These are phyloP conservation scores for Funneliformis mosseae DNA, from an alignment of 192 early-diverging fungal species.

Conservation along the genomic window DNA sequence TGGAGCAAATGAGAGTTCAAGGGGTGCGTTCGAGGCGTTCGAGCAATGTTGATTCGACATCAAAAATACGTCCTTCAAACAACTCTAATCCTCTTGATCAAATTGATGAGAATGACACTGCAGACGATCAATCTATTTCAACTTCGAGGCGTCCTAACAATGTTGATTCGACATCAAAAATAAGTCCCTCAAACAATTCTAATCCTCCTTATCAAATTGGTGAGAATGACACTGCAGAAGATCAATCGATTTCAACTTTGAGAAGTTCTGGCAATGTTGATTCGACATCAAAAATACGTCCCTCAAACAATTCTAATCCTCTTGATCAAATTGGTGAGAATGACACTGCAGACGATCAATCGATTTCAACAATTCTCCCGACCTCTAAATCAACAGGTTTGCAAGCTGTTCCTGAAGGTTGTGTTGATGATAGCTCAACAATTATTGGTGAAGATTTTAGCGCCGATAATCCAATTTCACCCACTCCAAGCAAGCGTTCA, in stretches of 20 bases:
- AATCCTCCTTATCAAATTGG: not conserved
- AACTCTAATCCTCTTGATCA: not conserved
- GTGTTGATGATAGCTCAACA: not conserved
- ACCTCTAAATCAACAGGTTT: not conserved
- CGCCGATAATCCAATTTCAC: not conserved
- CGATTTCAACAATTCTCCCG: not conserved
- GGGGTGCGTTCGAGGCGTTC: not conserved
- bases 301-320: not conserved
- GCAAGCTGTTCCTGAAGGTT: conserved; percentile 22
- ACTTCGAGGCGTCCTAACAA: not conserved
- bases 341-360: not conserved
- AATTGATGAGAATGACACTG: not conserved
- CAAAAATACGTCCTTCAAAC: conserved; percentile 2
- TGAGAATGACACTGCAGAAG: not conserved
- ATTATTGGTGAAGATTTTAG: not conserved
- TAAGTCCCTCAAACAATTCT: not conserved
- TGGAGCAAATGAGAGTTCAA: conserved; percentile 42
- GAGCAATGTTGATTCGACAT: conserved; percentile 20
- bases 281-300: conserved; percentile 1
- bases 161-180: conserved; percentile 21
- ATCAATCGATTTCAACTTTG: not conserved
- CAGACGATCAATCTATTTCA: not conserved
- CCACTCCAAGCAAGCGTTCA: not conserved
- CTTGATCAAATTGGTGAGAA: not conserved
- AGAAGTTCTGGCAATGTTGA: conserved; percentile 23